A percentile compares a stretch with the other conserved stretches of the same genome.
These are phyloP conservation scores for Neofusicoccum kwambonambiense DNA, from an alignment of 2,329 filamentous ascomycete species.

Conservation along the genomic window DNA sequence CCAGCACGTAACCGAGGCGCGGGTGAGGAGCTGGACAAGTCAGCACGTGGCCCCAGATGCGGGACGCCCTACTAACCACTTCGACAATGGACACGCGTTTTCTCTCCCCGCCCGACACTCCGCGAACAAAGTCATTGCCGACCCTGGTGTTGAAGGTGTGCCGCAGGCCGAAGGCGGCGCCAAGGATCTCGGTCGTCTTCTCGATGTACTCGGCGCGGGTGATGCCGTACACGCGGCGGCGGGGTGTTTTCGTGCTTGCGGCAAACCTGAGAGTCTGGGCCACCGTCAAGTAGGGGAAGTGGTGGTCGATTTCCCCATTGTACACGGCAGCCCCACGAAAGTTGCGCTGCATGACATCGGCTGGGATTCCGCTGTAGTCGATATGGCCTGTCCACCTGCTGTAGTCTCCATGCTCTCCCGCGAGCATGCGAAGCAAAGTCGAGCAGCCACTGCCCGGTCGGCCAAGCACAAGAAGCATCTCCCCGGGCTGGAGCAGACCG, in stretches of 20 bases:
- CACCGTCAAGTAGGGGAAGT: constrained; percentile 59
- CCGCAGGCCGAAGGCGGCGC: constrained; percentile 54
- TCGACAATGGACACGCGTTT: constrained; percentile 64
- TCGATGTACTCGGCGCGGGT: constrained; percentile 43
- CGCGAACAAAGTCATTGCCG: constrained; percentile 59
- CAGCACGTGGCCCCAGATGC: constrained; percentile 30
- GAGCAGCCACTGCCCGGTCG: constrained; percentile 60
- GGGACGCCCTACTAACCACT: constrained; percentile 40
- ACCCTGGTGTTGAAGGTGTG: constrained; percentile 58
- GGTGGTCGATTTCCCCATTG: constrained; percentile 49
- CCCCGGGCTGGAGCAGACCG: constrained; percentile 52
- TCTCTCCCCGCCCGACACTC: constrained; percentile 61
- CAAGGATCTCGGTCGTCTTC: constrained; percentile 51
- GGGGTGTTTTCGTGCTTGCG: constrained; percentile 52
- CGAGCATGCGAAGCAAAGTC: constrained; percentile 62
- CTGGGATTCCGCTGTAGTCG: constrained; percentile 55
- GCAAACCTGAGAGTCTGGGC: constrained; percentile 59
- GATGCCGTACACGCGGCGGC: constrained; percentile 35
- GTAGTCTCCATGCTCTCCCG: constrained; percentile 56
- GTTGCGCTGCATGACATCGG: constrained; percentile 44
- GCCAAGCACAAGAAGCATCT: constrained; percentile 48
- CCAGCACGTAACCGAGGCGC: constrained; percentile 44
- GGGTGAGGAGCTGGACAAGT: constrained; percentile 44
- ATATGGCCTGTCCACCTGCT: constrained; percentile 36
- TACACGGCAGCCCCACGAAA: constrained; percentile 49